Base-by-base conservation (phyloP, 2,329 filamentous ascomycete genomes). In the Exophiala calicioides region DNA sequence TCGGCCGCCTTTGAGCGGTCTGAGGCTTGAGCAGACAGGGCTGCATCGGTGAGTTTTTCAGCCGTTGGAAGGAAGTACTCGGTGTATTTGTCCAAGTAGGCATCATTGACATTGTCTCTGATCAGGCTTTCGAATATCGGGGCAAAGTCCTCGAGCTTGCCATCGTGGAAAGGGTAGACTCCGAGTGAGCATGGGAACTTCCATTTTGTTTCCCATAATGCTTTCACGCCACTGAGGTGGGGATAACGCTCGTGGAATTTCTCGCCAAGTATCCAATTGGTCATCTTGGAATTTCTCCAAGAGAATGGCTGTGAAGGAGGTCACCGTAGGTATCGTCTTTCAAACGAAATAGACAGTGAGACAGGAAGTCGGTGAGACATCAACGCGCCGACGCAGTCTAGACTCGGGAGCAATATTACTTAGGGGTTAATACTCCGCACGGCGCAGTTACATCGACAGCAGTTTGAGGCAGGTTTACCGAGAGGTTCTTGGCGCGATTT, bases 131-230 rank as follows among this genome's bases (percentile, higher is more conserved):
- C 62, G 45, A 88, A 86, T 24, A 89, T 75, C 15, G 82, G 83
- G 57, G 79, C 76, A 60, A 90, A 88, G 65, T 90, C 86, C 47
- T 80, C 73, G 47, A 78, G 77, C 3, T 74, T 70, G 37, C 82
- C 80, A 65, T 89, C 86, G 71, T 89, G 86, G 72, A 90, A 90
- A 0, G 84, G 83, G 58, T 87, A 86, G 8, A 88, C 73, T 44
- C 80, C 74, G 65, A 80, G 80, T 26, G 66, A 64, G 64, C 78
- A 81, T 71, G 82, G 82, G 58, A 78, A 71, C 65, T 82, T 82
- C 85, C 85, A 90, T 65, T 86, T 88, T 4, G 81, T 85, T 67
- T 87, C 82, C 85, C 86, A 89, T 13, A 86, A 68, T 7, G 76
- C 76, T 59, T 76, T 71, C 53, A 85, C 81, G 19, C 50, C 50